Percentiles rank a stretch among this genome's conserved stretches.
These are phyloP conservation scores for Avena eriantha DNA, from an alignment of 176 grass and related monocot species.

Conservation along the genomic window DNA sequence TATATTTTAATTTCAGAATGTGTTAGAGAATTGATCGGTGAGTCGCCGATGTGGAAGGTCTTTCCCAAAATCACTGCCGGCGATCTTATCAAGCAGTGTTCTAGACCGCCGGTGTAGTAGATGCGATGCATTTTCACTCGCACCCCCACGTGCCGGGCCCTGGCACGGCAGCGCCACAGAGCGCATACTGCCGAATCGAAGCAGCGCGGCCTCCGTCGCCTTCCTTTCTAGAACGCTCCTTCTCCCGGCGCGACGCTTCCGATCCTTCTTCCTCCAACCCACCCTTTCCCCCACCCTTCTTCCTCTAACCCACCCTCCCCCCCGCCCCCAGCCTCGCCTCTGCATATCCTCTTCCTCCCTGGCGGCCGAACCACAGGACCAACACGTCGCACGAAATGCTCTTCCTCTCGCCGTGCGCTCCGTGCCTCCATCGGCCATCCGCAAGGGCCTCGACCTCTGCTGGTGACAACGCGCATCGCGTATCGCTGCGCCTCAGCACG, in stretches of 20 bases:
- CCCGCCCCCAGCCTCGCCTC: not conserved
- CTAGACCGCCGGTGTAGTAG: no score
- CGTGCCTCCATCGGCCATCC: not conserved
- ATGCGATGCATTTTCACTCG: no score
- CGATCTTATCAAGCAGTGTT: no score
- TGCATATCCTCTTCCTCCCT: not conserved
- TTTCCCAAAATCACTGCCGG: no score
- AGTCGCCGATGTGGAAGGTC: no score
- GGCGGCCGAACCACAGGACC: not conserved
- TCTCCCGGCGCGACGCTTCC: not conserved
- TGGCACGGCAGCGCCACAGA: no score
- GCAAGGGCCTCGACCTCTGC: not conserved
- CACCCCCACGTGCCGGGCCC: not conserved
- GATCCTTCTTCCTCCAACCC: not conserved
- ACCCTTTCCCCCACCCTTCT: not conserved
- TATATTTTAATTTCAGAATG: no score
- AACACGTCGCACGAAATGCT: conserved; percentile 18
- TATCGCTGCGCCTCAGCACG: conserved; percentile 3
- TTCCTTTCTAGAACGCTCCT: not conserved
- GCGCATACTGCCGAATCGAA: not conserved
- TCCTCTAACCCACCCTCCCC: no score
- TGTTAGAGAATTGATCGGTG: no score
- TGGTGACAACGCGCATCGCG: not conserved
- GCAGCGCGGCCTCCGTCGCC: not conserved
- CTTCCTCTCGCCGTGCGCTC: conserved; percentile 39